phyloP scores from a whole-genome alignment of 257 asterid genomes.

The Petrea volubilis region DNA sequence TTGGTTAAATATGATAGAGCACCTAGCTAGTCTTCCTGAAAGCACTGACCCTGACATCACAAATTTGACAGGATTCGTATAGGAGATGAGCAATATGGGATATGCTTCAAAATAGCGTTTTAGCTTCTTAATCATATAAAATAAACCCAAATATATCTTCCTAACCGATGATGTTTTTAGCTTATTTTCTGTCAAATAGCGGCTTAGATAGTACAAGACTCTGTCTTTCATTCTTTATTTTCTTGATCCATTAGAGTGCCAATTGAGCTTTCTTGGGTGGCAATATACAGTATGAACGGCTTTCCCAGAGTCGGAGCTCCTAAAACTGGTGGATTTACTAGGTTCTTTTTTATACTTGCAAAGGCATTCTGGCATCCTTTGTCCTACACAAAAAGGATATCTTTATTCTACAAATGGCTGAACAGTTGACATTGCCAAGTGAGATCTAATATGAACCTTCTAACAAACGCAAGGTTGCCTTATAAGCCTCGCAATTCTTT shows the following conservation, averaged over 20 bases:
- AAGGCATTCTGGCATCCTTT: neutral
- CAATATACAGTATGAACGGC: neutral
- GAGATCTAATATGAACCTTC: neutral
- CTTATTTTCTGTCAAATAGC: neutral
- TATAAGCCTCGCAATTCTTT: neutral
- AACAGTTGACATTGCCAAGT: neutral
- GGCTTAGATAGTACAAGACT: no score
- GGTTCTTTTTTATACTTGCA: neutral
- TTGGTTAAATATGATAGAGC: no score
- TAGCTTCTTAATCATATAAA: neutral
- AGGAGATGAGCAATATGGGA: neutral
- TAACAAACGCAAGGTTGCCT: neutral
- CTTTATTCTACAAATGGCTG: neutral
- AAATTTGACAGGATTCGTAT: no score
- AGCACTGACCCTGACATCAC: no score
- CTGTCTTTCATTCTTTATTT: no score
- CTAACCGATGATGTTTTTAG: neutral
- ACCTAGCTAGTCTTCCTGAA: no score
- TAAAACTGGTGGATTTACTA: neutral
- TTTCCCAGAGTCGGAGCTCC: neutral
- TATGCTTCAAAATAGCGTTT: neutral
- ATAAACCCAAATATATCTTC: neutral
- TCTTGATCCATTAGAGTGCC: no score
- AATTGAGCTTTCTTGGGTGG: no score
- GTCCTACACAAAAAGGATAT: neutral